Evolutionary conservation across 441 rosid genomes (phyloP).

Genomic region (Populus hybrid): DNA sequence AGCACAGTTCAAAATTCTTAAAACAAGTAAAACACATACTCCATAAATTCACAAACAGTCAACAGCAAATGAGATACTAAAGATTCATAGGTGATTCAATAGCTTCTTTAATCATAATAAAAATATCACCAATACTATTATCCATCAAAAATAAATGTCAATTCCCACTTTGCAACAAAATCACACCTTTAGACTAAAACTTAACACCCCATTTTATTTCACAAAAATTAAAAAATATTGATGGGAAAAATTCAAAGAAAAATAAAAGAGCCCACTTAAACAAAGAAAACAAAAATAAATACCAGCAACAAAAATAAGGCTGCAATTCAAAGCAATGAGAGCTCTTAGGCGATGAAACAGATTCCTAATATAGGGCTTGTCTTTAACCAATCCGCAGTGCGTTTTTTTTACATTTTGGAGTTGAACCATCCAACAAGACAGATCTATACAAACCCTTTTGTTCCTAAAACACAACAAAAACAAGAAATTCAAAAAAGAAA

Average conservation of each 20-base stretch:
- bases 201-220: background rate
- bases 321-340: constrained; percentile 84
- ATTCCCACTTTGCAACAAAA: background rate
- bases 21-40: background rate
- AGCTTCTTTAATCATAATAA: background rate
- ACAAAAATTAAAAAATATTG: background rate
- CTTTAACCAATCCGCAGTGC: constrained; percentile 25
- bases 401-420: constrained; percentile 58
- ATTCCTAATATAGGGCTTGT: constrained; percentile 59
- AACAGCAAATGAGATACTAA: background rate
- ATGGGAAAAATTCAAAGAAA: background rate
- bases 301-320: constrained; percentile 46
- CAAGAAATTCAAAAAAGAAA: background rate
- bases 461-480: constrained; percentile 35
- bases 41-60: background rate
- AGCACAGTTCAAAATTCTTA: background rate
- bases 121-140: background rate
- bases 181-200: background rate
- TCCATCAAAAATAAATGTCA: background rate
- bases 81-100: background rate
- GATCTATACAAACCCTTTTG: constrained; percentile 84
- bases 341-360: constrained; percentile 90
- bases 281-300: constrained; percentile 14
- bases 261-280: background rate
- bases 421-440: constrained; percentile 92